Conservation (phyloP, 805 yeast genomes). For the Cyberlindnera veronae region DNA sequence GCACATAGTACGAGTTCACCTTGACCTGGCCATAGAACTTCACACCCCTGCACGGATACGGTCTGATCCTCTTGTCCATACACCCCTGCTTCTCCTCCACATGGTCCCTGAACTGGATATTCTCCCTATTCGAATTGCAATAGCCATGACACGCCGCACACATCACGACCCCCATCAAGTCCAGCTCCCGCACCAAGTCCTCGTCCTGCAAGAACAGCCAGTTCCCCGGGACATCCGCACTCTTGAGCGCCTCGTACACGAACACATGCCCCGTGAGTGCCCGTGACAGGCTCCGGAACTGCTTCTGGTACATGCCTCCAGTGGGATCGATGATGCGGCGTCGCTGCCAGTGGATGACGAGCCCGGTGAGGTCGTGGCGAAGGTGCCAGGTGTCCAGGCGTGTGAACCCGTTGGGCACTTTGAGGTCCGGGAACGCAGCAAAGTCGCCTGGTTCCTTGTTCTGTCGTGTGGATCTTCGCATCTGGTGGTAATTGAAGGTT, state of each 20-base stretch:
- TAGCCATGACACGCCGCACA: not conserved
- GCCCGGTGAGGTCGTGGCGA: slow-evolving; percentile 4
- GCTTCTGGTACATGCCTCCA: slow-evolving; percentile 1
- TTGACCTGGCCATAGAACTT: too few species aligned
- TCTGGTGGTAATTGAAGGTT: not conserved
- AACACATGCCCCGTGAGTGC: not conserved
- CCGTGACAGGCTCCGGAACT: not conserved
- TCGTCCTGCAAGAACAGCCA: not conserved
- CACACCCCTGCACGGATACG: too few species aligned
- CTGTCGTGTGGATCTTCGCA: not conserved
- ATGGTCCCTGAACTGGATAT: too few species aligned
- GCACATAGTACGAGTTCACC: too few species aligned
- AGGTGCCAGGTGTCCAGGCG: slow-evolving; percentile 1
- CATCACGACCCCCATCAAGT: not conserved
- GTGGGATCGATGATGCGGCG: slow-evolving; percentile 4
- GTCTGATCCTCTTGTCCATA: too few species aligned
- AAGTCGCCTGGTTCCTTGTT: not conserved
- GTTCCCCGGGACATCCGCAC: slow-evolving; percentile 2
- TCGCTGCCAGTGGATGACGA: slow-evolving; percentile 1
- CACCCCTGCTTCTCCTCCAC: too few species aligned
- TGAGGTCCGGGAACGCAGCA: not conserved
- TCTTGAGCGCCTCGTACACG: slow-evolving; percentile 2
- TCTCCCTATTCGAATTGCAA: too few species aligned
- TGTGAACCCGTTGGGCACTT: slow-evolving; percentile 1
- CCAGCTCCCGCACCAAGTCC: not conserved